phyloP scores from a whole-genome alignment of 2,329 filamentous ascomycete species.

The Paecilomyces dactylethromorphus region DNA sequence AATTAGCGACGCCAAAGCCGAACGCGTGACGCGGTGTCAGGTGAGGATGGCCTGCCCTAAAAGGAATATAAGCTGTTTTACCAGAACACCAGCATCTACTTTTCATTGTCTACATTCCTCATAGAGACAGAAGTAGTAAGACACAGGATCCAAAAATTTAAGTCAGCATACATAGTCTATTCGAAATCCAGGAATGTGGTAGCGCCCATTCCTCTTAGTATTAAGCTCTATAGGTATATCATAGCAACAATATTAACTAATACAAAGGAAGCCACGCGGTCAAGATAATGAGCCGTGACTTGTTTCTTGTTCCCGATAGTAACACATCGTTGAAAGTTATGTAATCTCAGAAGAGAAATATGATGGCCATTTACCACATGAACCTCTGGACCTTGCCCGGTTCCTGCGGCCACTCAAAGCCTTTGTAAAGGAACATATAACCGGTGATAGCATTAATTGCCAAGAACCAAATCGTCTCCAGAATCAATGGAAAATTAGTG shows the following conservation, averaged over 20 bases:
- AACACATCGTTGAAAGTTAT: not conserved
- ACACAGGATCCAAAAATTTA: not conserved
- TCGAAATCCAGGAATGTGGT: not conserved
- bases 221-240: not conserved
- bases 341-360: not conserved
- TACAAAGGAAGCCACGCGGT: not conserved
- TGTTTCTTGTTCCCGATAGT: not conserved
- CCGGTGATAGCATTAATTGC: slow-evolving; percentile 46
- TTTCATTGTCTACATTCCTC: not conserved
- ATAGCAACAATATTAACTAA: not conserved
- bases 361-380: slow-evolving; percentile 45
- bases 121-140: not conserved
- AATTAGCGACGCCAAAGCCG: not conserved
- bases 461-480: slow-evolving; percentile 55
- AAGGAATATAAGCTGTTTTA: not conserved
- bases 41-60: slow-evolving; percentile 11
- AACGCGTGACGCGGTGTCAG: slow-evolving; percentile 25
- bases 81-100: not conserved
- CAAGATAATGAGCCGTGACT: not conserved
- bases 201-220: not conserved
- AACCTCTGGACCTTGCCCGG: slow-evolving; percentile 54
- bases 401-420: slow-evolving; percentile 54
- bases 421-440: slow-evolving; percentile 51
- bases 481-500: slow-evolving; percentile 22
- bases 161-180: not conserved